These are phyloP conservation scores for Fusarium sp. DNA, from an alignment of 2,329 filamentous ascomycete species.

Conservation along the genomic window DNA sequence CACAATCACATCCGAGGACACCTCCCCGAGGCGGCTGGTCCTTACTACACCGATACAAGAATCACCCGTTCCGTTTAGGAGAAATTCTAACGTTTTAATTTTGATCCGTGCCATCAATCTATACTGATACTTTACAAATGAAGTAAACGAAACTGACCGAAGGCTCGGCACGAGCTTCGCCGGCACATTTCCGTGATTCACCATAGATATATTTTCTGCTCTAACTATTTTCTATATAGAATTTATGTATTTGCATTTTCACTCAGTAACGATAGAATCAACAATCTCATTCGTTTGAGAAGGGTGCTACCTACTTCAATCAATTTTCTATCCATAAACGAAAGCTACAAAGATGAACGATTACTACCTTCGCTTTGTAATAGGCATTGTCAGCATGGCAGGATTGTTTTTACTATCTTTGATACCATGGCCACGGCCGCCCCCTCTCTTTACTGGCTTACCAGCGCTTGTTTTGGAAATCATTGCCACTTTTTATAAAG, in stretches of 20 bases:
- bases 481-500: not conserved
- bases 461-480: slow-evolving; percentile 1
- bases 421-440: slow-evolving; percentile 9
- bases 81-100: not conserved
- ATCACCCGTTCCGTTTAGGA: not conserved
- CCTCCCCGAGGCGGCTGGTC: not conserved
- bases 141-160: not conserved
- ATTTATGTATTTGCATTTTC: not conserved
- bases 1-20: not conserved
- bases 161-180: not conserved
- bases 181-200: not conserved
- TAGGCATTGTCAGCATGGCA: not conserved
- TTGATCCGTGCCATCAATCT: not conserved
- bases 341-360: not conserved
- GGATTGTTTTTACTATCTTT: slow-evolving; percentile 4
- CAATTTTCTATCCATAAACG: not conserved
- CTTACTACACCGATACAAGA: not conserved
- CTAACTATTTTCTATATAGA: not conserved
- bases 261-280: not conserved
- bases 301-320: not conserved
- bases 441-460: slow-evolving; percentile 3
- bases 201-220: not conserved
- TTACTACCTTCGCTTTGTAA: not conserved
- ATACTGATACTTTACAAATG: not conserved
- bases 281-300: not conserved